Base-by-base conservation (phyloP, 805 yeast genomes). In the Saccharomycopsis oosterbeekiorum region DNA sequence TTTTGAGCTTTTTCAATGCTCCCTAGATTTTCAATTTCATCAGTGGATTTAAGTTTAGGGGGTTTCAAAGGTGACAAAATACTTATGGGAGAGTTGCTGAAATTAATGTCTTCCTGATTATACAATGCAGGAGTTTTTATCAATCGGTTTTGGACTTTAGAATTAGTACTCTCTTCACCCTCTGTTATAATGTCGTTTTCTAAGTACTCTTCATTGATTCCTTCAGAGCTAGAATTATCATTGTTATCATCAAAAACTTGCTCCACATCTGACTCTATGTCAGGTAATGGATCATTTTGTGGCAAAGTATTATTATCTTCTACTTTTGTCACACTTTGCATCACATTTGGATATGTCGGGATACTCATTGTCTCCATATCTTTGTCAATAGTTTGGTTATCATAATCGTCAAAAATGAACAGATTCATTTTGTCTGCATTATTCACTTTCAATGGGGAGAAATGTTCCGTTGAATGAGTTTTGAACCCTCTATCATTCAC, bases 1-100 rank as follows among this genome's bases (percentile, higher is more conserved):
- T 24, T 12, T 21, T 21, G n/a, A 12, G 19, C n/a, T 21, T 21
- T 24, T 12, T 47, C 53, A 24, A 24, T 82, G 74, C 15, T 9
- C 15, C 14, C 26, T 47, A 9, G 5, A 10, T 47, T 11, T 47
- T 47, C 53, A 47, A 57, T 54, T 26, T 61, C 58, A 21, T 63
- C 65, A 17, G 40, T 56, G 1, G 62, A 59, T 50, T 59, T 63
- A n/a, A 63, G 54, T 41, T 57, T 57, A 29, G 65, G 65, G 2
- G 64, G 62, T 26, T 41, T 47, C 43, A 61, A 64, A 4, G 65
- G 65, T 1, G 65, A 63, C 12, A 63, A 43, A n/a, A 63, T 60
- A 19, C 63, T 60, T 11, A 63, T 63, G 26, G 65, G 65, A 14
- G 62, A 59, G 37, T 56, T 50, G n/a, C 55, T 40, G 29, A 60